Evolutionary conservation across 2,329 filamentous ascomycete species (phyloP).

Genomic region (Fusarium abutilonis): DNA sequence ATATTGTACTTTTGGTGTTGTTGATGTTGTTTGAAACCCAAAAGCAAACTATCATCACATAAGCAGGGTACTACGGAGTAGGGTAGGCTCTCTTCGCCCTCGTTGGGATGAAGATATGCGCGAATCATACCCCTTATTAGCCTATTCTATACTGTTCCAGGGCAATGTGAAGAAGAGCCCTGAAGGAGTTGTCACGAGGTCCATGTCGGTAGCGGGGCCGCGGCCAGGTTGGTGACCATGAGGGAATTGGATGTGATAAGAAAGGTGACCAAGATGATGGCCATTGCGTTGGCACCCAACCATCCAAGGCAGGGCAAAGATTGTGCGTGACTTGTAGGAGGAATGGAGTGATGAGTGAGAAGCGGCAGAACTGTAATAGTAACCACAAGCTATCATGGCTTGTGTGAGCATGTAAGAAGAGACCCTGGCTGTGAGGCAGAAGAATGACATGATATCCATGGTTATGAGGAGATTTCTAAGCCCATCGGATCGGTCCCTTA

Average conservation of each 20-base stretch:
- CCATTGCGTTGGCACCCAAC: conserved; percentile 21
- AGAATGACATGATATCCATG: conserved; percentile 28
- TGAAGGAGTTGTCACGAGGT: conserved; percentile 41
- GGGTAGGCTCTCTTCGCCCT: conserved; percentile 21
- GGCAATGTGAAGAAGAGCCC: conserved; percentile 31
- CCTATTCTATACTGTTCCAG: conserved; percentile 28
- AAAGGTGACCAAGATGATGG: conserved; percentile 33
- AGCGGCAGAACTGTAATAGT: conserved; percentile 14
- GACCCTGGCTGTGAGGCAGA: conserved; percentile 4
- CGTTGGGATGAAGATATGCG: conserved; percentile 25
- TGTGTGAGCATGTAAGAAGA: conserved; percentile 12
- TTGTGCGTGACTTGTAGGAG: conserved; percentile 2
- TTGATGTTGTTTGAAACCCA: conserved; percentile 30
- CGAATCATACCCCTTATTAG: conserved; percentile 36
- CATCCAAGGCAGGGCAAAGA: conserved; percentile 18
- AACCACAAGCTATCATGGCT: conserved; percentile 26
- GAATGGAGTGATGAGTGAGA: conserved; percentile 17
- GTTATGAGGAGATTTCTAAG: conserved; percentile 21
- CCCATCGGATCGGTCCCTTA: conserved; percentile 34
- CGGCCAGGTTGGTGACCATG: conserved; percentile 29
- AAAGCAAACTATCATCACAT: conserved; percentile 22
- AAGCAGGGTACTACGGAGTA: conserved; percentile 2
- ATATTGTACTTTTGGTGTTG: conserved; percentile 35
- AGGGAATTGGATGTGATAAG: conserved; percentile 33
- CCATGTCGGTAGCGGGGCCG: conserved; percentile 38